These are phyloP conservation scores for Daldinia sp. DNA, from an alignment of 2,329 filamentous ascomycete species.

Conservation along the genomic window DNA sequence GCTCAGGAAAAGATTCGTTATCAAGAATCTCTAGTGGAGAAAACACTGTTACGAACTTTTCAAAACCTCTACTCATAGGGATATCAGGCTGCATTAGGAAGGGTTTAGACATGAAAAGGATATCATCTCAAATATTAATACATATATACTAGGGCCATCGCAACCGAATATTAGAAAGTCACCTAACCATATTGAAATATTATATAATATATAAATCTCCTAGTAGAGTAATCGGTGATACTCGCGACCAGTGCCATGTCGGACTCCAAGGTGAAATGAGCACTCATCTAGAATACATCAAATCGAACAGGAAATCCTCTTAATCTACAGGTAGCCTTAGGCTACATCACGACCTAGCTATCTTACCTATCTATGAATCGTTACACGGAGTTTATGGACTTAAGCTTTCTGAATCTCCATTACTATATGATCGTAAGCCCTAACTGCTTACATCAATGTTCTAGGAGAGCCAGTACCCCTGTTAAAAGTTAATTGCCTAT, in stretches of 20 bases:
- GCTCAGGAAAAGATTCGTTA: constrained; percentile 31
- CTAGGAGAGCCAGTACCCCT: not conserved
- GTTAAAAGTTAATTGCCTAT: not conserved
- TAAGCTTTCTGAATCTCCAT: not conserved
- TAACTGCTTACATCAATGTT: not conserved
- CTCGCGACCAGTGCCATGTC: not conserved
- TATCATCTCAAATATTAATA: constrained; percentile 12
- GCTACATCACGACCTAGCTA: not conserved
- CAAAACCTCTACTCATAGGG: constrained; percentile 2
- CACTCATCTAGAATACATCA: not conserved
- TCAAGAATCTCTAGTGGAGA: constrained; percentile 37
- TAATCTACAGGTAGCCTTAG: not conserved
- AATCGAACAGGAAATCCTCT: not conserved
- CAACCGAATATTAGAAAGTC: not conserved
- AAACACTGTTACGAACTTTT: not conserved
- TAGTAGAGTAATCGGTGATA: not conserved
- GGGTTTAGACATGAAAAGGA: constrained; percentile 6
- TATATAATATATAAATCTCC: not conserved
- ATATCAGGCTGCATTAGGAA: constrained; percentile 17
- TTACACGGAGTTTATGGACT: constrained; percentile 3
- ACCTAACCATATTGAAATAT: not conserved
- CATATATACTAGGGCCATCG: not conserved
- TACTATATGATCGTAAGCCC: not conserved
- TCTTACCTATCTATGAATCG: not conserved
- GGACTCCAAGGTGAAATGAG: not conserved